Evolutionary conservation across 768 basidiomycete genomes (phyloP).

Genomic region (Symmetrospora coprosmae): DNA sequence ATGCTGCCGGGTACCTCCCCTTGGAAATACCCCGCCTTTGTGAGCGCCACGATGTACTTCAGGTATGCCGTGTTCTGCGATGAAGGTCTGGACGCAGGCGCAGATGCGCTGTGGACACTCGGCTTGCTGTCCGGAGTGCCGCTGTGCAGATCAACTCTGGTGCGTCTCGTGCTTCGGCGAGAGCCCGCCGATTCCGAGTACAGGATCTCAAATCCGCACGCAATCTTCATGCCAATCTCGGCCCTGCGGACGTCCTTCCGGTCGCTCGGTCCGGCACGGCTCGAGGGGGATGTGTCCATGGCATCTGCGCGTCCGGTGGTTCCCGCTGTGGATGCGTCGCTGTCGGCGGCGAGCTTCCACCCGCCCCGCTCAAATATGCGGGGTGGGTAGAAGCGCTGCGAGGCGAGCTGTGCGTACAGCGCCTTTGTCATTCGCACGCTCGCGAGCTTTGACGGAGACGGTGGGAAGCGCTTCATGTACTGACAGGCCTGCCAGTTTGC

Average conservation of each 20-base stretch:
- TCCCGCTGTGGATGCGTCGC: too few relatives aligned
- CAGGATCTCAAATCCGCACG: conserved; percentile 93
- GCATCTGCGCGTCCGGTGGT: too few relatives aligned
- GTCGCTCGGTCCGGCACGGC: conserved; percentile 46
- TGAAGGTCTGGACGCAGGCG: neutral
- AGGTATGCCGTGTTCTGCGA: conserved; percentile 32
- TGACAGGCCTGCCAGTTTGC: conserved; percentile 59
- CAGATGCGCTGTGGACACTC: too few relatives aligned
- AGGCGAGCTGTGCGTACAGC: conserved; percentile 80
- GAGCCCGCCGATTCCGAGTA: conserved; percentile 43
- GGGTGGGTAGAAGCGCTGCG: conserved; percentile 83
- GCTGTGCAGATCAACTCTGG: neutral
- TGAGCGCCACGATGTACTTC: conserved; percentile 56
- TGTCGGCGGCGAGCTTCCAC: conserved; percentile 37
- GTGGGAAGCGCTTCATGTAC: conserved; percentile 78
- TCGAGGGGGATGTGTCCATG: neutral
- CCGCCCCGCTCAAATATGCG: conserved; percentile 55
- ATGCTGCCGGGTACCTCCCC: conserved; percentile 62
- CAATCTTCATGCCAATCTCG: conserved; percentile 87
- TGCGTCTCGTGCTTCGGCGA: neutral
- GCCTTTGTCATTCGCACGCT: conserved; percentile 61
- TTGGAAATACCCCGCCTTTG: conserved; percentile 58
- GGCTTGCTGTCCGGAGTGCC: neutral
- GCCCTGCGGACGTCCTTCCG: conserved; percentile 60
- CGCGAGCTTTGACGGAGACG: conserved; percentile 41